Base-by-base conservation (phyloP, 2,329 filamentous ascomycete genomes). In the Pestalotiopsis sp. region DNA sequence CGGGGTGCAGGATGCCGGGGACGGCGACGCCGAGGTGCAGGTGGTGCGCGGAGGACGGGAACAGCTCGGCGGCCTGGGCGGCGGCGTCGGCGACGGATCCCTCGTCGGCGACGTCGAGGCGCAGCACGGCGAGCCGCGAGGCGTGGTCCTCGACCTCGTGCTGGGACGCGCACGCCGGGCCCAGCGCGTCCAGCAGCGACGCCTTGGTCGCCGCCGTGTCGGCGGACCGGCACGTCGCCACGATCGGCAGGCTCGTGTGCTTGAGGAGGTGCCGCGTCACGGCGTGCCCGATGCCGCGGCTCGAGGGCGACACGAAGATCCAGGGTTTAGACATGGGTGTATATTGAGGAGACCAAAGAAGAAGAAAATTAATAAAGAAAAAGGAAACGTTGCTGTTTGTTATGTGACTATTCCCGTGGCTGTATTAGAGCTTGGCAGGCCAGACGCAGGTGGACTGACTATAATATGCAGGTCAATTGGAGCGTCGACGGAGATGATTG, bases 1-100 rank as follows among this genome's bases (percentile, higher is more conserved):
- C 93, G 0, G 93, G 89, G 73, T 87, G 86, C 12, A 96, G 85
- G 49, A 95, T 83, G 0, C 93, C 93, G 0, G 93, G 92, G 2
- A 94, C 81, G 38, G 88, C 87, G 74, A 94, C 88, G 2, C 88
- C 88, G 58, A 95, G 86, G 69, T 90, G 91, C 13, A 96, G 85
- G 72, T 92, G 89, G 73, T 89, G 79, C 9, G 78, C 79, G 13
- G 77, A 76, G 0, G 78, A 68, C 1, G 87, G 86, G 77, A 91
- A 91, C 9, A 87, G 80, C 6, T 80, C 75, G 25, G 81, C 81
- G 36, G 89, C 89, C 61, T 74, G 74, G 14, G 77, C 76, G 4
- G 87, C 83, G 20, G 92, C 89, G 52, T 87, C 85, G 61, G 80
- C 74, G 52, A 96, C 87, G 45, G 87, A 88, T 36, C 81, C 70